Evolutionary conservation across 2,329 filamentous ascomycete species (phyloP), one percentile per base, ranked within the genome.

Genomic region (Fusarium annulatum): DNA sequence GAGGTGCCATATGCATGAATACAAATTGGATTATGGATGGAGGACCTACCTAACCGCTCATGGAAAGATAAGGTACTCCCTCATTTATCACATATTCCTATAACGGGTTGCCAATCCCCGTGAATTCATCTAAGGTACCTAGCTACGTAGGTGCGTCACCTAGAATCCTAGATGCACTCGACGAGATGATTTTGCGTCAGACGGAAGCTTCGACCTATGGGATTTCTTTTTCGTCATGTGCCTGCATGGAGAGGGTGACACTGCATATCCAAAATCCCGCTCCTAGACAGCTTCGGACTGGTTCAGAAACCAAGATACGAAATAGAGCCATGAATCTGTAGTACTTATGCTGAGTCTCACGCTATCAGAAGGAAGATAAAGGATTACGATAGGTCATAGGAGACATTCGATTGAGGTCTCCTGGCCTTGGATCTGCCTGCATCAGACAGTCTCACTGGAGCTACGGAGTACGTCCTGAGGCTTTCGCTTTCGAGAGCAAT

Each of bases 31-130:
- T 41, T 66, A 52, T 39, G 60, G 42, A 26, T 57, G 19, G 23
- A 23, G 30, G 45, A 66, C 51, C 56, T 28, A 48, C 34, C 43
- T 61, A 45, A 30, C 33, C n/a, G 11, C 34, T 19, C 28, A 23
- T 19, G 12, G 33, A 45, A 26, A 15, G 16, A 18, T 38, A 26
- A 15, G 16, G 16, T 38, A 52, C 39, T 33, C 59, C 57, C 18
- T 38, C 21, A 56, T 15, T 49, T 71, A 73, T 43, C 41, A 55
- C 11, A 26, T 52, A 73, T 73, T 61, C 45, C n/a, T 34, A n/a
- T 73, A 73, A n/a, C 70, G 58, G 41, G 51, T n/a, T 18, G n/a
- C 49, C 33, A 52, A 36, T 36, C 9, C 9, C 18, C 9, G 16
- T 21, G 8, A 36, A 15, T 26, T 23, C 46, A 23, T 51, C 30